Percentiles rank a stretch among this genome's conserved stretches.
phyloP scores from a whole-genome alignment of 768 basidiomycete species.

The Termitomyces sp. region DNA sequence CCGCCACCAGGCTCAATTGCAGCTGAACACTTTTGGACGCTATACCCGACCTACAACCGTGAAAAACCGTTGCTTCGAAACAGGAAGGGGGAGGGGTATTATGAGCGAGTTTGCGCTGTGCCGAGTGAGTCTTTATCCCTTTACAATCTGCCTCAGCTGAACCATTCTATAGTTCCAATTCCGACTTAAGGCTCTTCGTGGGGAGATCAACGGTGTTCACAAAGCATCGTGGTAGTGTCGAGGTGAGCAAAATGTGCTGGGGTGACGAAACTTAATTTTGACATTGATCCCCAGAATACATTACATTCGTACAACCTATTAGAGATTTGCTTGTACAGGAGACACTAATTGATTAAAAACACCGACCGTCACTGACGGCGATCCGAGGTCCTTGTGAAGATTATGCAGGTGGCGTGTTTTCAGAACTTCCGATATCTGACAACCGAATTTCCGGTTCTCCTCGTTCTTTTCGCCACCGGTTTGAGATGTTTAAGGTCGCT shows the following conservation, averaged over 20 bases:
- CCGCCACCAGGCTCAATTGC: conserved; percentile 91
- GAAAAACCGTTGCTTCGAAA: conserved; percentile 85
- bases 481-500: conserved; percentile 65
- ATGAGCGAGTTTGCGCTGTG: conserved; percentile 88
- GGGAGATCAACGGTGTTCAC: conserved; percentile 83
- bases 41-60: conserved; percentile 85
- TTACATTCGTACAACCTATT: conserved; percentile 9
- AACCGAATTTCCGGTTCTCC: conserved; percentile 72
- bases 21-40: conserved; percentile 82
- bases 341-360: neutral
- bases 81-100: conserved; percentile 84
- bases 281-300: conserved; percentile 3
- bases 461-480: conserved; percentile 86
- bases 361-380: conserved; percentile 6
- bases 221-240: conserved; percentile 87
- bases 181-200: conserved; percentile 76
- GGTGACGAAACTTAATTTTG: neutral
- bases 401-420: conserved; percentile 27
- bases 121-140: conserved; percentile 50
- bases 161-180: conserved; percentile 73
- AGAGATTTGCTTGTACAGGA: neutral
- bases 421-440: conserved; percentile 46
- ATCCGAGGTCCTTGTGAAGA: neutral
- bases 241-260: conserved; percentile 1
- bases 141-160: neutral